Base-by-base conservation (phyloP, 768 basidiomycete genomes). In the Rhodotorula graminis region DNA sequence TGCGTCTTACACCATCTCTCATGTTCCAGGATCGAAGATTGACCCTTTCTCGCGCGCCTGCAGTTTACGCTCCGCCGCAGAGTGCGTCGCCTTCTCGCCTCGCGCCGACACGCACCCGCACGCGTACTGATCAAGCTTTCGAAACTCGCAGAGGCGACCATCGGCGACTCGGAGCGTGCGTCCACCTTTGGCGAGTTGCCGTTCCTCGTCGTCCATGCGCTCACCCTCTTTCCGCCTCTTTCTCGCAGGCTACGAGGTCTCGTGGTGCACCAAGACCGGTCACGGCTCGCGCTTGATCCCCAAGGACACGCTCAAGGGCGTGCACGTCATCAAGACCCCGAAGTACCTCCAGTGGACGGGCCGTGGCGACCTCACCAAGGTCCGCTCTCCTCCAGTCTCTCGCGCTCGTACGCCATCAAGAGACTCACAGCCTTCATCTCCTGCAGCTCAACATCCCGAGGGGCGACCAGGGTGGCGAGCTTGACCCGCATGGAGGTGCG, bases 231-330 rank as follows among this genome's bases (percentile, higher is more conserved):
- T 37, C 37, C 37, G 37, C 31, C 33, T 31, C 55, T 18, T 11
- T 5, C 31, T 7, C 18, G 21, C 85, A 59, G 37, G 82, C 53
- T 81, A 84, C 61, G 83, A 83, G 70, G 88, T 92, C 18, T 87
- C 90, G 2, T 93, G 86, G 85, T 93, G 90, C 82, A 86, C 87
- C n/a, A 86, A 88, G 80, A 61, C 66, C 25, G 78, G 79, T 11
- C 77, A 79, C 61, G 81, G 81, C 12, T 70, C 73, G 18, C 76
- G 75, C 33, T 52, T 80, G 12, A 76, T 79, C 40, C 75, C 75
- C 29, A 68, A 65, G 47, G 76, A 74, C 44, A 66, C 72, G 31
- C 79, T 76, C 77, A 67, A 70, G 46, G 75, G 75, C 9, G 31
- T 23, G 19, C 50, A 67, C 57, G 19, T 65, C 25, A 37, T 72